These are phyloP conservation scores for Fraxinus angustifolia DNA, from an alignment of 305 asterid genomes.

Conservation along the genomic window DNA sequence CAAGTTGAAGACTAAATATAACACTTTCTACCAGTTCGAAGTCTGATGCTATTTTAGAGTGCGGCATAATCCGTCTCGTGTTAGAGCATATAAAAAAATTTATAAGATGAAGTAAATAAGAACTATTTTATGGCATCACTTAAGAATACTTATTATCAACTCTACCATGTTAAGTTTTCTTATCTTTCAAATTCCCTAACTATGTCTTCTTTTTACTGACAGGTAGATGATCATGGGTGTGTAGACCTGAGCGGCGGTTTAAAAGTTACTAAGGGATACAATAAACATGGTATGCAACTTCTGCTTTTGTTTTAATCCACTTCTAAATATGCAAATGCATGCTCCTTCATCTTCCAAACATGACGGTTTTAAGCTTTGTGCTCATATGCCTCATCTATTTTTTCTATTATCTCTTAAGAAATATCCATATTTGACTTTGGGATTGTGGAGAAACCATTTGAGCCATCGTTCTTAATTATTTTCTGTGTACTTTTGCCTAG, in stretches of 20 bases:
- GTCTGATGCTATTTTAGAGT: not conserved
- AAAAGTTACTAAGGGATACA: conserved; percentile 54
- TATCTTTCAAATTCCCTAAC: not conserved
- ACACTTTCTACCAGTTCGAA: not conserved
- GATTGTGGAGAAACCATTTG: not conserved
- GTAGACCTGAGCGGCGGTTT: conserved; percentile 48
- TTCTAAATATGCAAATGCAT: not conserved
- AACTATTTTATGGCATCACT: not conserved
- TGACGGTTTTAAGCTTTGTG: not conserved
- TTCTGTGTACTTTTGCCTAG: not conserved
- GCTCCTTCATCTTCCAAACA: not conserved
- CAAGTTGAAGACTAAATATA: not conserved
- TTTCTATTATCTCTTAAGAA: not conserved
- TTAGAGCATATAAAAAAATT: not conserved
- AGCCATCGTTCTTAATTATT: not conserved
- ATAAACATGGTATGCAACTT: conserved; percentile 41
- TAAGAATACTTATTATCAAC: not conserved
- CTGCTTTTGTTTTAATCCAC: conserved; percentile 7
- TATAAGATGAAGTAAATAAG: not conserved
- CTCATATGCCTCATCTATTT: not conserved
- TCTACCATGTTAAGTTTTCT: not conserved
- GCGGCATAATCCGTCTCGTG: not conserved
- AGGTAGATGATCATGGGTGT: conserved; percentile 50
- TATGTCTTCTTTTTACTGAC: conserved; percentile 18
- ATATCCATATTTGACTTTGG: not conserved